phyloP scores from a whole-genome alignment of 2,329 filamentous ascomycete genomes.

The Sporothrix mexicana region DNA sequence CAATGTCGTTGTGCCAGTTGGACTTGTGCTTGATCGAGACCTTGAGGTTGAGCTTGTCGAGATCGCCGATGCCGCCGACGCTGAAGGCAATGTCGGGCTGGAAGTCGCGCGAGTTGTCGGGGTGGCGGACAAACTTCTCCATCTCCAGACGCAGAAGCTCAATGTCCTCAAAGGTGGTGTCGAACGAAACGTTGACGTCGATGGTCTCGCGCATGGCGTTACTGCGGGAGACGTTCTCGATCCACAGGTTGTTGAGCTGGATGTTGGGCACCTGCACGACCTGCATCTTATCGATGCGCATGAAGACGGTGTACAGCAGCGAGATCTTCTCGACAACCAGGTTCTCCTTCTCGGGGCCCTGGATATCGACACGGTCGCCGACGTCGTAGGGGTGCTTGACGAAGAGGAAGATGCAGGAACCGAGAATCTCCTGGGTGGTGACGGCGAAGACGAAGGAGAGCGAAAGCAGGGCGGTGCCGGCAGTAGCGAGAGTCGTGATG shows the following conservation, averaged over 20 bases:
- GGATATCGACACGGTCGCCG: constrained; percentile 88
- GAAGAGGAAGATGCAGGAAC: constrained; percentile 97
- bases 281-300: constrained; percentile 80
- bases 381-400: constrained; percentile 98
- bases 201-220: constrained; percentile 90
- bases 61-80: constrained; percentile 77
- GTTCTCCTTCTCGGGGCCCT: constrained; percentile 59
- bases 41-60: constrained; percentile 85
- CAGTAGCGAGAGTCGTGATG: constrained; percentile 82
- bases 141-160: constrained; percentile 85
- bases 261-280: constrained; percentile 88
- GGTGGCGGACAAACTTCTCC: constrained; percentile 78
- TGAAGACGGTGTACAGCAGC: constrained; percentile 90
- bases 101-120: constrained; percentile 91
- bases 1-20: constrained; percentile 85
- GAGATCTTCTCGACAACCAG: constrained; percentile 93
- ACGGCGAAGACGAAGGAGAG: constrained; percentile 96
- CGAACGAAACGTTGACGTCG: constrained; percentile 79
- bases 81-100: constrained; percentile 80
- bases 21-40: constrained; percentile 91
- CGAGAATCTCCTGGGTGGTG: constrained; percentile 93
- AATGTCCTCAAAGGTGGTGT: constrained; percentile 87
- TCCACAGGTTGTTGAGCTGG: constrained; percentile 87
- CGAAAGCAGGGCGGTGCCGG: constrained; percentile 89
- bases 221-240: constrained; percentile 91